Evolutionary conservation across 2,329 filamentous ascomycete genomes (phyloP).

Genomic region (Lanzia echinophila): DNA sequence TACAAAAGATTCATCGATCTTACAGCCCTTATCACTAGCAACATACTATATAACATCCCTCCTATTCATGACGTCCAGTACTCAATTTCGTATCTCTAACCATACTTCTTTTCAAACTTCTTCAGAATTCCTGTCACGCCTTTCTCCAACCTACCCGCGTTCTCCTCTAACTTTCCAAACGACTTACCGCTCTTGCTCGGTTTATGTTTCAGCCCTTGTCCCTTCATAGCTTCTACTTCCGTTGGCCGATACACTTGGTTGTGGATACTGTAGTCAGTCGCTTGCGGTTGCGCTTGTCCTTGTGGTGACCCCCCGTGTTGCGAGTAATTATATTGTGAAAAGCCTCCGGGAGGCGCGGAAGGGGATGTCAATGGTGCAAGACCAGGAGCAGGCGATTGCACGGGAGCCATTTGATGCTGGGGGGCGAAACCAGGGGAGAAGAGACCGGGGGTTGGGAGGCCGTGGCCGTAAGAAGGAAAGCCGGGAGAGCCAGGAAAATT

Average conservation of each 20-base stretch:
- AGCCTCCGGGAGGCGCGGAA: slow-evolving; percentile 45
- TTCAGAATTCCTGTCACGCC: slow-evolving; percentile 66
- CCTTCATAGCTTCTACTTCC: slow-evolving; percentile 49
- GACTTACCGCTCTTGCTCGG: neutral
- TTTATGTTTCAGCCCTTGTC: slow-evolving; percentile 22
- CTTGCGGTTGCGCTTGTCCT: slow-evolving; percentile 28
- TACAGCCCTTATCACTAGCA: neutral
- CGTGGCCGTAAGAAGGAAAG: slow-evolving; percentile 33
- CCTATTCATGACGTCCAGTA: neutral
- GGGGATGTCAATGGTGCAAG: slow-evolving; percentile 6
- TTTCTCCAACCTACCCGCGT: slow-evolving; percentile 60
- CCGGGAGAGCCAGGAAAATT: slow-evolving; percentile 41
- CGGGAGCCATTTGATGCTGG: slow-evolving; percentile 5
- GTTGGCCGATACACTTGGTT: slow-evolving; percentile 64
- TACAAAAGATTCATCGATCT: too few relatives aligned
- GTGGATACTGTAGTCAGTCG: slow-evolving; percentile 53
- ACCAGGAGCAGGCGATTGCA: slow-evolving; percentile 5
- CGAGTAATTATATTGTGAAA: slow-evolving; percentile 46
- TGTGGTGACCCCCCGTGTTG: slow-evolving; percentile 24
- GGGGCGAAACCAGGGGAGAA: slow-evolving; percentile 15
- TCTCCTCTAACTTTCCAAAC: slow-evolving; percentile 48
- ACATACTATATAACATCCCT: neutral
- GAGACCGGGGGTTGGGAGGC: slow-evolving; percentile 31
- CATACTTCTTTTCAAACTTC: slow-evolving; percentile 65
- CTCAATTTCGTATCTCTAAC: slow-evolving; percentile 12